Percentiles rank a stretch among this genome's conserved stretches.
Conservation (phyloP, 2,329 filamentous ascomycete genomes). For the Colletotrichum sp. region DNA sequence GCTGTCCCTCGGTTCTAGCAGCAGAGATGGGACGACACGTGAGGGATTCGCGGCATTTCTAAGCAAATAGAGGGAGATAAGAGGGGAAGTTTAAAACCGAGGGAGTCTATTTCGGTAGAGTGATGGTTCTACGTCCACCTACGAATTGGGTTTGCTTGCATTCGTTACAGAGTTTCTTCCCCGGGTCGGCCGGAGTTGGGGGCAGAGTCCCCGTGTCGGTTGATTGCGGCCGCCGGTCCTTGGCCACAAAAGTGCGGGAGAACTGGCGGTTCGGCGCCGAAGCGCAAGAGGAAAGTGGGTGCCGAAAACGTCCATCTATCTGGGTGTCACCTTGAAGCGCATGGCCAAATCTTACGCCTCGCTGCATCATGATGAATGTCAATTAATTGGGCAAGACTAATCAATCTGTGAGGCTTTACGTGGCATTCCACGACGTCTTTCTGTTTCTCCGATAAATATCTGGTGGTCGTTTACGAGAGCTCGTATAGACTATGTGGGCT, state of each 20-base stretch:
- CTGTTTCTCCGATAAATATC: not conserved
- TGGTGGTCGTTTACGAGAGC: not conserved
- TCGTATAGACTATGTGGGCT: not conserved
- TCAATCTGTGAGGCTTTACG: not conserved
- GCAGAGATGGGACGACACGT: constrained; percentile 5
- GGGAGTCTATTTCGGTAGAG: not conserved
- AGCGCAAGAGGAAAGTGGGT: not conserved
- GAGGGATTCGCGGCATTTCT: constrained; percentile 3
- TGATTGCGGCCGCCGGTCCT: not conserved
- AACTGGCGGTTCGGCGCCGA: not conserved
- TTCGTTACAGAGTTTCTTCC: not conserved
- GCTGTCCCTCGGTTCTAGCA: not conserved
- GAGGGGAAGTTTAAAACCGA: not conserved
- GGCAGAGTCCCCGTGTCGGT: not conserved
- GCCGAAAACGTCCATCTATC: not conserved
- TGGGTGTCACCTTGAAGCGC: not conserved
- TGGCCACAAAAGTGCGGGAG: not conserved
- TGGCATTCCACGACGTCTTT: not conserved
- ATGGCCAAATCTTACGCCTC: not conserved
- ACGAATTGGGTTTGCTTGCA: not conserved
- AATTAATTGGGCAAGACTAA: not conserved
- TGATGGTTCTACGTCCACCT: not conserved
- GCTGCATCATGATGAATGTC: not conserved
- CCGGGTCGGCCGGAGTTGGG: not conserved
- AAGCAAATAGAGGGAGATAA: not conserved